These are phyloP conservation scores for Blastocystis sp. DNA, from an alignment of 352 stramenopile species.

Conservation along the genomic window DNA sequence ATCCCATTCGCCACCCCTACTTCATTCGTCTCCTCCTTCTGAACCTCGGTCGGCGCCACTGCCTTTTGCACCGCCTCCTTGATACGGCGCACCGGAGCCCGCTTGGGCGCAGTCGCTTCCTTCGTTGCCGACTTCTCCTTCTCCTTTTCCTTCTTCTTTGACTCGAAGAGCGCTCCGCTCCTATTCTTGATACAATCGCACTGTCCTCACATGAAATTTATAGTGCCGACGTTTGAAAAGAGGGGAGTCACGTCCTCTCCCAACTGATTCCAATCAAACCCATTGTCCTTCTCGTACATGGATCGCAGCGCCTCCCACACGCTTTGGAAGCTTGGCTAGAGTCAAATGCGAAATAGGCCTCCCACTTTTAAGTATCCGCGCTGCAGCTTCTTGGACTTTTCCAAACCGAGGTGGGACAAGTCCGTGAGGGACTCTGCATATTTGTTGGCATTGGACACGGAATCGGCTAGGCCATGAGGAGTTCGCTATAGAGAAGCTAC, in stretches of 20 bases:
- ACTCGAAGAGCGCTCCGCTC: neutral
- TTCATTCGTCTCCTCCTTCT: conserved; percentile 11
- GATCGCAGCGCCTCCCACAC: neutral
- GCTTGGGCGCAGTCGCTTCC: neutral
- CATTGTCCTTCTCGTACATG: neutral
- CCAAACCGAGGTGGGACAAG: neutral
- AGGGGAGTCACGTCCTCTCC: neutral
- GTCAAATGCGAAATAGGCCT: neutral
- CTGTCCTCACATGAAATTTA: conserved; percentile 6
- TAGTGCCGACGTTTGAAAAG: neutral
- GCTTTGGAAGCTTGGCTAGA: conserved; percentile 2
- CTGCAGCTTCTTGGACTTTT: conserved; percentile 29
- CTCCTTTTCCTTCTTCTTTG: conserved; percentile 12
- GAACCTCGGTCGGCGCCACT: too few relatives aligned
- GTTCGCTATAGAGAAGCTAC: neutral
- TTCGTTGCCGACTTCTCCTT: neutral
- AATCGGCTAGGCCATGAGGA: neutral
- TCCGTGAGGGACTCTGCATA: conserved; percentile 33
- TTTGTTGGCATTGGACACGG: conserved; percentile 6
- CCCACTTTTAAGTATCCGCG: conserved; percentile 38
- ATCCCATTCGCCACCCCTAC: neutral
- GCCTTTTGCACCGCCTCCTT: too few relatives aligned
- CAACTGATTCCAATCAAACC: conserved; percentile 21
- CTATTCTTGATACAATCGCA: neutral
- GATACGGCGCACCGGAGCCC: too few relatives aligned